These are phyloP conservation scores for Candida boleticola DNA, from an alignment of 805 yeast genomes.

Conservation along the genomic window DNA sequence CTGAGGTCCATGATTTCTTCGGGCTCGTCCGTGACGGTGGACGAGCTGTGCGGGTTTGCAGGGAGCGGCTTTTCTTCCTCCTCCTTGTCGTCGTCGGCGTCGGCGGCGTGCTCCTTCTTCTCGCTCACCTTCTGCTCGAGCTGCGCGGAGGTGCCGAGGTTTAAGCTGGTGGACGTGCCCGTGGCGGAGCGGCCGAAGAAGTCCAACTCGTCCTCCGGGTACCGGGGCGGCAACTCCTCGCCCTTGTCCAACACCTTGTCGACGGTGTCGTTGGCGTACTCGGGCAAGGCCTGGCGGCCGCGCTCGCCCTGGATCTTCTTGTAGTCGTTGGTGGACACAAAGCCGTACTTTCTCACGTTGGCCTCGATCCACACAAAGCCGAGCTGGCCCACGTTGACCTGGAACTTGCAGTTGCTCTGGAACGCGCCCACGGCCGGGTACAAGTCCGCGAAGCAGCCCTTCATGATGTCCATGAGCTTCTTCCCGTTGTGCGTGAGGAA, in stretches of 20 bases:
- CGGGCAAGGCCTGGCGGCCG: slow-evolving; percentile 39
- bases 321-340: slow-evolving; percentile 47
- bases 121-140: slow-evolving; percentile 1
- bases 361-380: slow-evolving; percentile 50
- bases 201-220: slow-evolving; percentile 61
- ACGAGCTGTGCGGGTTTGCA: slow-evolving; percentile 7
- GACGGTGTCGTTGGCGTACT: slow-evolving; percentile 27
- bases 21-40: slow-evolving; percentile 27
- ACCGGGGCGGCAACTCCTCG: slow-evolving; percentile 68
- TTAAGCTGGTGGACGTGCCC: slow-evolving; percentile 11
- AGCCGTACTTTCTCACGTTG: slow-evolving; percentile 54
- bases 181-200: slow-evolving; percentile 50
- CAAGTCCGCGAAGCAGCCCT: slow-evolving; percentile 47
- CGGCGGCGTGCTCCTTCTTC: slow-evolving; percentile 6
- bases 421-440: slow-evolving; percentile 56
- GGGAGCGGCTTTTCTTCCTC: slow-evolving; percentile 6
- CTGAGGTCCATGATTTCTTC: slow-evolving; percentile 36
- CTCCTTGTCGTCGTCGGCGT: slow-evolving; percentile 7
- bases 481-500: slow-evolving; percentile 58
- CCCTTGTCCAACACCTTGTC: slow-evolving; percentile 69
- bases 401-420: slow-evolving; percentile 41
- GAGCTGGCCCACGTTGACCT: slow-evolving; percentile 43
- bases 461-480: slow-evolving; percentile 49
- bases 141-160: slow-evolving; percentile 30
- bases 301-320: slow-evolving; percentile 36